Conservation (phyloP, 2,329 filamentous ascomycete species). For the Aspergillus brunneoviolaceus region DNA sequence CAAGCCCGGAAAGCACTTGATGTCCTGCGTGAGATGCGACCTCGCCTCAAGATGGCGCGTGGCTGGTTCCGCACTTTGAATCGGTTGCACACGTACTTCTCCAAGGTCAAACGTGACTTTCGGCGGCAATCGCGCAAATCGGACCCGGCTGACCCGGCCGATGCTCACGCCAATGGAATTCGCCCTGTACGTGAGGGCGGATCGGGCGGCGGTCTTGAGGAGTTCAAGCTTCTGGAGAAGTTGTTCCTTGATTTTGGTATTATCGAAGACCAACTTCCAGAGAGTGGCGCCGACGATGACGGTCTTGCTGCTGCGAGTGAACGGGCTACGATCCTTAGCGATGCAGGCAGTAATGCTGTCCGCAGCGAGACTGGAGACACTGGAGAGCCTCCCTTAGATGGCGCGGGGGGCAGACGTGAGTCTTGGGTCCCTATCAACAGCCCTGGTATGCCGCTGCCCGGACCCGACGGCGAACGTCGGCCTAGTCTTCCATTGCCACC, state of each 20-base stretch:
- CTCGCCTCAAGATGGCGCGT: constrained; percentile 40
- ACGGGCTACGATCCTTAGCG: constrained; percentile 36
- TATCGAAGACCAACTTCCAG: constrained; percentile 40
- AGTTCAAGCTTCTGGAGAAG: constrained; percentile 44
- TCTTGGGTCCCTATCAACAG: constrained; percentile 45
- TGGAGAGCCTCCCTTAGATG: constrained; percentile 30
- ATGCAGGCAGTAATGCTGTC: constrained; percentile 43
- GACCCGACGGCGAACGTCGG: constrained; percentile 36
- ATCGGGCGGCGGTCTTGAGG: constrained; percentile 35
- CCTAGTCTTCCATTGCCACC: constrained; percentile 41
- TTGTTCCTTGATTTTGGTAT: constrained; percentile 41
- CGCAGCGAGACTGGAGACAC: constrained; percentile 40
- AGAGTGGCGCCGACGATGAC: constrained; percentile 36
- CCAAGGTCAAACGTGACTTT: constrained; percentile 40
- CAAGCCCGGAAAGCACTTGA: constrained; percentile 40
- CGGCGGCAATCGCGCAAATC: constrained; percentile 35
- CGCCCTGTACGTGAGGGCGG: constrained; percentile 35
- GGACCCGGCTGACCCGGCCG: constrained; percentile 31
- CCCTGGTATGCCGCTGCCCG: constrained; percentile 32
- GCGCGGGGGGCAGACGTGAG: constrained; percentile 37
- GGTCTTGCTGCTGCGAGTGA: constrained; percentile 27
- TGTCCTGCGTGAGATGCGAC: constrained; percentile 43
- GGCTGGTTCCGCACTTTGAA: constrained; percentile 48
- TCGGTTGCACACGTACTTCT: constrained; percentile 43
- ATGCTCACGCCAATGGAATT: constrained; percentile 29